Conservation (phyloP, 768 basidiomycete species). For the Pholiota molesta region DNA sequence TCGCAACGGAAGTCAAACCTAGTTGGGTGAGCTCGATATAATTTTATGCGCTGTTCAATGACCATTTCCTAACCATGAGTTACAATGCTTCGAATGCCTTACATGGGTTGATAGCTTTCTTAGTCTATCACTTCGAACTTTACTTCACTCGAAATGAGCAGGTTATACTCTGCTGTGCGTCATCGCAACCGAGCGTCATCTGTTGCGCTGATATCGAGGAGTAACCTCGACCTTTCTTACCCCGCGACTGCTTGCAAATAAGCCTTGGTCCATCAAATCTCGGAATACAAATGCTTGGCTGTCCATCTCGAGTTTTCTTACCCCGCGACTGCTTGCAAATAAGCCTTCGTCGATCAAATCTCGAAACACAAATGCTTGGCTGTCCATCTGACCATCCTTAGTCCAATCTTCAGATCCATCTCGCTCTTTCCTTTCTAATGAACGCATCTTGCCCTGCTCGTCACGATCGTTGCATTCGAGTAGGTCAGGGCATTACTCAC, state of each 20-base stretch:
- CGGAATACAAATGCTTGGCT: neutral
- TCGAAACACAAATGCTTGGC: neutral
- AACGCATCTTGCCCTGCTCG: neutral
- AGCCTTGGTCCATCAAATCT: constrained; percentile 4
- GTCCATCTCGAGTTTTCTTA: neutral
- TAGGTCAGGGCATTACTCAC: neutral
- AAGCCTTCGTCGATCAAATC: constrained; percentile 4
- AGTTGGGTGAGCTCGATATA: too few species aligned
- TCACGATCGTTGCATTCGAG: neutral
- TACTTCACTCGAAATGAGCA: neutral
- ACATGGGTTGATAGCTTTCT: neutral
- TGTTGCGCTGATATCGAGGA: neutral
- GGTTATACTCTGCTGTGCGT: neutral
- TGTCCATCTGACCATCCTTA: neutral
- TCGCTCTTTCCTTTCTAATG: neutral
- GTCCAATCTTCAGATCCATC: neutral
- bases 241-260: constrained; percentile 8
- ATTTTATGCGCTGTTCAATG: too few species aligned
- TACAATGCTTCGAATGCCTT: neutral
- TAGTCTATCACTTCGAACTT: neutral
- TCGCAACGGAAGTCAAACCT: neutral
- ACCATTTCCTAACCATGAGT: neutral
- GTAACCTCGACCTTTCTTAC: constrained; percentile 2
- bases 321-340: constrained; percentile 5
- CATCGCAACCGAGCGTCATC: neutral